A percentile compares a stretch with the other conserved stretches of the same genome.
Conservation (phyloP, 139 green algal species). For the Coelastrella sp. region DNA sequence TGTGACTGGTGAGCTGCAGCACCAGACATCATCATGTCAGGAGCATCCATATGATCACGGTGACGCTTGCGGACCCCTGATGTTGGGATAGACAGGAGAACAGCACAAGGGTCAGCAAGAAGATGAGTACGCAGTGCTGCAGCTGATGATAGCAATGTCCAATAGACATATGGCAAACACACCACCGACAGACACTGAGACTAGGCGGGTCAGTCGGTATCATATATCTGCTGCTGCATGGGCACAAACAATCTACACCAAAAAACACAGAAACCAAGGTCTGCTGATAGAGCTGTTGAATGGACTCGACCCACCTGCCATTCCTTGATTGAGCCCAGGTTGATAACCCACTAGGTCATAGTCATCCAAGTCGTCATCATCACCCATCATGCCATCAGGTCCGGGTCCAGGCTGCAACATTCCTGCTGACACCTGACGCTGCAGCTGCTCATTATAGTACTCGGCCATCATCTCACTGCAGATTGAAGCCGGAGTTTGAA, state of each 20-base stretch:
- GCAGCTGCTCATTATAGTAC: constrained; percentile 14
- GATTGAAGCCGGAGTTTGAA: not conserved
- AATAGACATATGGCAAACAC: too few relatives aligned
- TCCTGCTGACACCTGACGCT: not conserved
- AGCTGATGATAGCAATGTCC: not conserved
- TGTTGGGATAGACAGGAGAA: not conserved
- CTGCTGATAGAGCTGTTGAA: too few relatives aligned
- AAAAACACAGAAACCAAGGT: too few relatives aligned
- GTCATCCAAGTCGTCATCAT: constrained; percentile 7
- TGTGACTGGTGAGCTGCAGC: not conserved
- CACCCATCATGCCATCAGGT: not conserved
- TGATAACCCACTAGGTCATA: too few relatives aligned
- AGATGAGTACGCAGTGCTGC: not conserved
- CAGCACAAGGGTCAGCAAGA: not conserved
- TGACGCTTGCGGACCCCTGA: not conserved
- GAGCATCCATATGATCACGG: too few relatives aligned
- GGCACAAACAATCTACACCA: too few relatives aligned
- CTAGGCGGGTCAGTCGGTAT: too few relatives aligned
- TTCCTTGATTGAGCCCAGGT: too few relatives aligned
- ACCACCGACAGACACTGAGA: too few relatives aligned
- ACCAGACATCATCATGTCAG: not conserved
- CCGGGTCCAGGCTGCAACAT: not conserved
- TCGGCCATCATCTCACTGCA: constrained; percentile 11
- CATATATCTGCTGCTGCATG: not conserved
- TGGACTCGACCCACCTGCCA: not conserved